Percentiles rank a stretch among this genome's conserved stretches.
phyloP scores from a whole-genome alignment of 208 protist genomes.

The Trypanosoma caninum region DNA sequence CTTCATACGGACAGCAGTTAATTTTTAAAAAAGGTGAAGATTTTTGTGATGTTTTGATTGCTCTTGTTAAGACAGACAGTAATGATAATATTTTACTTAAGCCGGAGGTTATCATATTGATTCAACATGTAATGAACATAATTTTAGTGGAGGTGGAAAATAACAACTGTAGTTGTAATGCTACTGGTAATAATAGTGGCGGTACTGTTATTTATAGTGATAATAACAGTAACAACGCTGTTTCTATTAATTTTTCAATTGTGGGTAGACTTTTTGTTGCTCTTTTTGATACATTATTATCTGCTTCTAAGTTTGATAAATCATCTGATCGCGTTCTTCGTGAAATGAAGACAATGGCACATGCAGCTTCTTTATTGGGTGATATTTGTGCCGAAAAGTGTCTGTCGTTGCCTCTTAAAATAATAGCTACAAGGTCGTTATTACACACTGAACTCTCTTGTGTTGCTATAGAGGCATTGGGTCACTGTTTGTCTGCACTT shows the following conservation, averaged over 20 bases:
- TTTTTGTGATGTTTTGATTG: slow-evolving; percentile 9
- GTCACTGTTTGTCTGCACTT: slow-evolving; percentile 9
- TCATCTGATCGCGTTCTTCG: not conserved
- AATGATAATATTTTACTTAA: not conserved
- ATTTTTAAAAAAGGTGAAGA: slow-evolving; percentile 1
- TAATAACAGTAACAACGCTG: too few relatives aligned
- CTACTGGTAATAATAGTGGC: too few relatives aligned
- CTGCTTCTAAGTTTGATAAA: not conserved
- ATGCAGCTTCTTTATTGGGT: not conserved
- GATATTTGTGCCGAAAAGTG: slow-evolving; percentile 2
- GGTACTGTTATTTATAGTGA: too few relatives aligned
- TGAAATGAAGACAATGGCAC: slow-evolving; percentile 3
- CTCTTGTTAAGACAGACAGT: not conserved
- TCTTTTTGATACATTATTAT: slow-evolving; percentile 5
- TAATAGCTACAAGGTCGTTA: slow-evolving; percentile 1
- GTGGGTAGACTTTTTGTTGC: slow-evolving; percentile 1
- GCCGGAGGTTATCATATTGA: slow-evolving; percentile 8
- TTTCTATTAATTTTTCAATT: not conserved
- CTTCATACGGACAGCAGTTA: slow-evolving; percentile 1
- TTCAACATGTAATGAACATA: slow-evolving; percentile 4
- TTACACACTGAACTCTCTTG: not conserved
- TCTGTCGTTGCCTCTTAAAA: not conserved
- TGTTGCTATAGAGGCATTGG: not conserved
- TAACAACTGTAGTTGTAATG: too few relatives aligned
- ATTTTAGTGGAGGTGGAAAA: not conserved